A percentile compares a stretch with the other conserved stretches of the same genome.
Conservation (phyloP, 371 early-diverging fungal species). For the Funneliformis caledonium region DNA sequence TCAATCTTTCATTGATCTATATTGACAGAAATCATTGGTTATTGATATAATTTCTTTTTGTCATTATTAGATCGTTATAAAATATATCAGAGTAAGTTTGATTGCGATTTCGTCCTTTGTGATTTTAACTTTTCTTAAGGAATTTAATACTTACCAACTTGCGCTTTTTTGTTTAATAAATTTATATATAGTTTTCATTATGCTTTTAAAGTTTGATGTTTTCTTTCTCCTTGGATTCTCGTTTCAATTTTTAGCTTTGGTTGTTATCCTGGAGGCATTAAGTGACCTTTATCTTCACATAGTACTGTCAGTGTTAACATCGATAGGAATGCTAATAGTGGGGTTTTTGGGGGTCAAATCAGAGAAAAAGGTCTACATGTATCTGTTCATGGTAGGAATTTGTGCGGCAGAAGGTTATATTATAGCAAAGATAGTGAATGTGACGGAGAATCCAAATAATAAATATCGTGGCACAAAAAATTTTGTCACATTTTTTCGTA, state of each 20-base stretch:
- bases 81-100: conserved; percentile 68
- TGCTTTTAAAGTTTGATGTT: conserved; percentile 18
- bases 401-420: conserved; percentile 47
- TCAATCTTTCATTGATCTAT: background rate
- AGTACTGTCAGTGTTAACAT: conserved; percentile 74
- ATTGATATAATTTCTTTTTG: background rate
- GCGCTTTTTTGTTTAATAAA: background rate
- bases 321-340: conserved; percentile 68
- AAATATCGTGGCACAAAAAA: conserved; percentile 47
- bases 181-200: background rate
- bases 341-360: conserved; percentile 62
- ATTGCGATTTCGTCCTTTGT: background rate
- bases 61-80: conserved; percentile 71
- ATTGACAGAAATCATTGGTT: background rate
- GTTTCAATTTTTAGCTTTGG: background rate
- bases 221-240: conserved; percentile 12
- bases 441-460: conserved; percentile 18
- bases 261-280: conserved; percentile 43
- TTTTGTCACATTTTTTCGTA: conserved; percentile 47
- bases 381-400: conserved; percentile 45
- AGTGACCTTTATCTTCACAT: conserved; percentile 62
- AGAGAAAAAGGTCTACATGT: conserved; percentile 47
- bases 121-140: background rate
- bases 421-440: conserved; percentile 47
- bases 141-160: background rate